Conservation (phyloP, 2,329 filamentous ascomycete species). For the Penicillium rolfsii region DNA sequence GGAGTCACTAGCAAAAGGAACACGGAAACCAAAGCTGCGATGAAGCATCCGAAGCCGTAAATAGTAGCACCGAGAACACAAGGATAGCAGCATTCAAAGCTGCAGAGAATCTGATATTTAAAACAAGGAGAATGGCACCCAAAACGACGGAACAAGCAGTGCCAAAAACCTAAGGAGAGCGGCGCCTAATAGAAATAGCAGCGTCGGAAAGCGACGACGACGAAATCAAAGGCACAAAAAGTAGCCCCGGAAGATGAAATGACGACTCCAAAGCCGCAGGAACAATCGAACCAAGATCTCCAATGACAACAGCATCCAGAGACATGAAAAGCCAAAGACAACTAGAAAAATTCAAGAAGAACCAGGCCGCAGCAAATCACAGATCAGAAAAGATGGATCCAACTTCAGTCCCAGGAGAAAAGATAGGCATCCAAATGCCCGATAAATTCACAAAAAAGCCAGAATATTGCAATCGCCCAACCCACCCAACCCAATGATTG, state of each 20-base stretch:
- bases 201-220: background rate
- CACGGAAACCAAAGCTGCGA: background rate
- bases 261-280: background rate
- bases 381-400: too few relatives aligned
- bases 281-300: background rate
- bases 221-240: background rate
- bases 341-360: background rate
- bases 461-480: background rate
- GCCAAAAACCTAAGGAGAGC: background rate
- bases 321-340: background rate
- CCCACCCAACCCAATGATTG: slow-evolving; percentile 3
- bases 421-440: background rate
- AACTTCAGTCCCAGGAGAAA: background rate
- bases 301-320: background rate
- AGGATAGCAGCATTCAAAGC: background rate
- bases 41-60: background rate
- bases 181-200: background rate
- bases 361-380: background rate
- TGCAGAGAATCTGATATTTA: background rate
- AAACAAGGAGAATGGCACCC: background rate
- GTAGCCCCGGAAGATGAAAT: background rate
- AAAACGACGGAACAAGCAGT: background rate
- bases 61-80: background rate
- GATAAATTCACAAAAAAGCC: background rate
- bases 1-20: background rate